phyloP scores from a whole-genome alignment of 2,329 filamentous ascomycete genomes.

The Orbilia javanica region DNA sequence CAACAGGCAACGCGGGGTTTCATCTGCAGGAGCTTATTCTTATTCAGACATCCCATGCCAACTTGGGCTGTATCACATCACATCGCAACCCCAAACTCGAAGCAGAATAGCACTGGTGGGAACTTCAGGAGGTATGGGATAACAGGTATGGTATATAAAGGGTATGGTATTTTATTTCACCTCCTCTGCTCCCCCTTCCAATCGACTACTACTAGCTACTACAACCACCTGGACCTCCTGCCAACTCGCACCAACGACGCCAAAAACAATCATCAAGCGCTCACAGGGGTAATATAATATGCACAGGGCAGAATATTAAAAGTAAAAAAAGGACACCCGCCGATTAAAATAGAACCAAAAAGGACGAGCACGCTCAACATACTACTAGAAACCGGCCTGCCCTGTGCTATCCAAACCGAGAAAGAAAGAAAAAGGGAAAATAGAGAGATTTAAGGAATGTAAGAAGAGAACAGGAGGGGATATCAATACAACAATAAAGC shows the following conservation, averaged over 20 bases:
- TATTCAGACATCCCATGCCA: background rate
- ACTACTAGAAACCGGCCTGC: constrained; percentile 36
- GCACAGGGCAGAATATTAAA: constrained; percentile 48
- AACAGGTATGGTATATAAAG: background rate
- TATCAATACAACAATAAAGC: constrained; percentile 23
- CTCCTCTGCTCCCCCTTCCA: background rate
- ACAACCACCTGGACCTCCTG: constrained; percentile 8
- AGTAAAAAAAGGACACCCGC: constrained; percentile 52
- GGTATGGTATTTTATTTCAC: constrained; percentile 14
- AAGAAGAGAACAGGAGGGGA: constrained; percentile 39
- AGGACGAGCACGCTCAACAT: constrained; percentile 54
- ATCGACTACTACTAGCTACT: too few species aligned
- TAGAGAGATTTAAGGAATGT: constrained; percentile 33
- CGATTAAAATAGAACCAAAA: constrained; percentile 38
- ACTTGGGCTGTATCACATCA: background rate
- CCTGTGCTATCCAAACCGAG: constrained; percentile 32
- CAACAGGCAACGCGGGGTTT: constrained; percentile 45
- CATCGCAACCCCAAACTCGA: background rate
- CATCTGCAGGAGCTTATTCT: background rate
- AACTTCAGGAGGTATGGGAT: background rate
- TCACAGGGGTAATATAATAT: constrained; percentile 42
- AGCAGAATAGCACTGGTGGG: constrained; percentile 1
- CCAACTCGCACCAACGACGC: constrained; percentile 23
- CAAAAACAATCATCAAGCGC: constrained; percentile 7
- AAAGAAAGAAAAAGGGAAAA: constrained; percentile 34